Base-by-base conservation (phyloP, 305 asterid genomes). In the Coffea humblotiana region DNA sequence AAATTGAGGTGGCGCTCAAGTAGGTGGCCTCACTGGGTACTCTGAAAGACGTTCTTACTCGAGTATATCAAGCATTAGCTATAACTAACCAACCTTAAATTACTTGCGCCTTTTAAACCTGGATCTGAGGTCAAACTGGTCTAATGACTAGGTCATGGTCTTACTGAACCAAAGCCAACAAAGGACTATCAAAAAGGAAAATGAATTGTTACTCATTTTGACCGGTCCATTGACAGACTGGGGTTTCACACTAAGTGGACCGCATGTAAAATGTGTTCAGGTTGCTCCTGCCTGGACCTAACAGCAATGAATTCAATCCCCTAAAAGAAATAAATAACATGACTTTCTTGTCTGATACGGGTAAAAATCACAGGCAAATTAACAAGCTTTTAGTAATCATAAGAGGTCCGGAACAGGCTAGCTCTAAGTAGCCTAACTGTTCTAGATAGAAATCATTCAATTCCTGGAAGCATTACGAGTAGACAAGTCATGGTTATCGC, bases 351-450 rank as follows among this genome's bases (percentile, higher is more conserved):
- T 43, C 14, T 23, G 6, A 40, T 79, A 60, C 14, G 21, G 37
- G 10, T 35, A 72, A 79, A 64, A 71, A 9, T 13, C 78, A 79
- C 25, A 43, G 63, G 54, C 58, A 58, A 73, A 49, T 21, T 52
- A 32, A 71, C 72, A 72, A 51, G 18, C 47, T 45, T 61, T 72
- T 54, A 25, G 72, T 32, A n/a, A 47, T 21, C 15, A 21, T 13
- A 48, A 64, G 23, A 12, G 66, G 43, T 64, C 27, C 27, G 21
- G 56, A 72, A 43, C 27, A 40, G 71, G 14, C 58, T 70, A 72
- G 35, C 15, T 70, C 47, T 27, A 14, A 65, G 61, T 48, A 79
- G 71, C 72, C 49, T 71, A 48, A 47, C 72, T 69, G 56, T 54
- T 61, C 12, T 23, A 27, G 3, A 79, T 32, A 15, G 37, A 52